Base-by-base conservation (phyloP, 2,329 filamentous ascomycete genomes). In the Curvularia spicifera region DNA sequence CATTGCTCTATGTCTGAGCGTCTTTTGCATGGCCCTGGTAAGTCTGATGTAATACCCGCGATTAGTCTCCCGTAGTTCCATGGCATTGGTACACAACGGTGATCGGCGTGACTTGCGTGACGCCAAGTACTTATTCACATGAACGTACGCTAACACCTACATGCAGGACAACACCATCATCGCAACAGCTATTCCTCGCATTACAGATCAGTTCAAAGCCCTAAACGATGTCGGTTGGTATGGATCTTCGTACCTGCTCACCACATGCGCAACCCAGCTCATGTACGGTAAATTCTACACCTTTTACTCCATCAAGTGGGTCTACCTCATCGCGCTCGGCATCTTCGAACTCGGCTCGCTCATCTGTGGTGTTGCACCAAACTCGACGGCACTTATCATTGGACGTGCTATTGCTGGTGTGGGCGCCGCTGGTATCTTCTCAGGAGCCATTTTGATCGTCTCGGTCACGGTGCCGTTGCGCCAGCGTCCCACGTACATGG, bases 311-410 rank as follows among this genome's bases (percentile, higher is more conserved):
- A 77, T 77, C 67, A 84, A 84, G 69, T 80, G 76, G 75, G 71
- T 80, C 43, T 83, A 78, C 66, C 61, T 84, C 8, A 60, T 61
- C 15, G 78, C 79, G 0, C 72, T 83, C 24, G 63, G 74, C 58
- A 78, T 83, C 67, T 85, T 85, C 69, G 81, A 84, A 65, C 55
- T 84, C 51, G 83, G 83, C 18, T 81, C 79, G n/a, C 72, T 81
- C 12, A 73, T 85, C 53, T 84, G 82, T 59, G 83, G 79, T 63
- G 76, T 79, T 28, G 82, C 83, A 7, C 81, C 81, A 12, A 82
- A 78, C 61, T 82, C 80, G 5, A 77, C 69, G 2, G 78, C 82
- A 15, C 69, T 85, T 33, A 83, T 85, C 64, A 72, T 84, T 42
- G 83, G 83, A 9, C 78, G 83, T 55, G 82, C 81, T 0, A 71